A percentile compares a stretch with the other conserved stretches of the same genome.
These are phyloP conservation scores for Rickenella mellea DNA, from an alignment of 768 basidiomycete species.

Conservation along the genomic window DNA sequence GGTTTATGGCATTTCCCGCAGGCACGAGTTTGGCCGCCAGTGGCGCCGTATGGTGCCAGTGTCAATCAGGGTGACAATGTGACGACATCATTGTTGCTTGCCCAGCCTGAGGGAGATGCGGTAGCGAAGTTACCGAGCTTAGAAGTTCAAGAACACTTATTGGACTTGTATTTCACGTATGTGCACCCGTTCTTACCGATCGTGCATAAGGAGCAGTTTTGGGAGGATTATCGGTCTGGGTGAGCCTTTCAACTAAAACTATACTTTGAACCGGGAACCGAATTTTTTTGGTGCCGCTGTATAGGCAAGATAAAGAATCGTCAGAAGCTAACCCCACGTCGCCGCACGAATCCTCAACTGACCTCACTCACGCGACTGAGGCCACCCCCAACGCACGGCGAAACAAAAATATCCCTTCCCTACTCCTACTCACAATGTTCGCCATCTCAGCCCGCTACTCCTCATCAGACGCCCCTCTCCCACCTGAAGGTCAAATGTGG, in stretches of 20 bases:
- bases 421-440: slow-evolving; percentile 78
- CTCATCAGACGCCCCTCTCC: slow-evolving; percentile 16
- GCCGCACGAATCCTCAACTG: slow-evolving; percentile 2
- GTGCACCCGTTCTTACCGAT: slow-evolving; percentile 77
- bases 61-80: slow-evolving; percentile 3
- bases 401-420: slow-evolving; percentile 39
- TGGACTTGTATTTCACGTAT: slow-evolving; percentile 72
- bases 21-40: slow-evolving; percentile 82
- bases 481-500: slow-evolving; percentile 63
- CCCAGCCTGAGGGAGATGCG: slow-evolving; percentile 25
- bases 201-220: slow-evolving; percentile 60
- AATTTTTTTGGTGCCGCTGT: neutral
- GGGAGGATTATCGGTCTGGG: slow-evolving; percentile 42
- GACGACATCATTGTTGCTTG: slow-evolving; percentile 11
- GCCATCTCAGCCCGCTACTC: slow-evolving; percentile 72
- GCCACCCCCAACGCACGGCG: slow-evolving; percentile 12
- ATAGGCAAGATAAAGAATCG: neutral
- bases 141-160: slow-evolving; percentile 53
- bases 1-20: slow-evolving; percentile 83
- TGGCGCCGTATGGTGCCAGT: slow-evolving; percentile 19
- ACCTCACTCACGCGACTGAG: slow-evolving; percentile 21
- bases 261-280: too few relatives aligned
- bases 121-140: slow-evolving; percentile 42
- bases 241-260: slow-evolving; percentile 18
- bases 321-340: neutral